These are phyloP conservation scores for Plasmodium berghei DNA, from an alignment of 169 alveolate species.

Conservation along the genomic window DNA sequence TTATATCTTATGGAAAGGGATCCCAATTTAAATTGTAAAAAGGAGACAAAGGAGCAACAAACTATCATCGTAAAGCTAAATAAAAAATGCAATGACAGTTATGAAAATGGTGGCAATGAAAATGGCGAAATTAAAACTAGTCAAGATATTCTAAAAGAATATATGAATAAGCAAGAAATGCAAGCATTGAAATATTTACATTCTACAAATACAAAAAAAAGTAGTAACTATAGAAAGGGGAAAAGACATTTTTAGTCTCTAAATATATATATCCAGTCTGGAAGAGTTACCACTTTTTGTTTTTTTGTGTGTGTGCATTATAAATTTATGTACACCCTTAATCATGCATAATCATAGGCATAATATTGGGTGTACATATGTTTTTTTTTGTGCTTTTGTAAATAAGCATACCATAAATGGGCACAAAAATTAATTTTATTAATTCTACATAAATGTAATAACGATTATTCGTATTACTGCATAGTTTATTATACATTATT, in stretches of 20 bases:
- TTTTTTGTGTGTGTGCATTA: background rate
- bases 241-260: conserved; percentile 3
- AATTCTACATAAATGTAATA: too few relatives aligned
- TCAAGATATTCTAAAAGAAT: background rate
- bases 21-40: background rate
- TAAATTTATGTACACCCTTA: too few relatives aligned
- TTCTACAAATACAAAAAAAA: background rate
- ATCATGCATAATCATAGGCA: too few relatives aligned
- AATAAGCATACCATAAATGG: too few relatives aligned
- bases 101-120: background rate
- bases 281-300: background rate
- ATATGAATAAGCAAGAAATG: conserved; percentile 16
- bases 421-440: too few relatives aligned
- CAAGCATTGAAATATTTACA: conserved; percentile 18
- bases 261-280: background rate
- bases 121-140: background rate
- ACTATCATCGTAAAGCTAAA: conserved; percentile 16
- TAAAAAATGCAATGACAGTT: background rate
- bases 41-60: background rate
- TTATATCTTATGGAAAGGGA: conserved; percentile 14
- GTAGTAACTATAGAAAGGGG: background rate
- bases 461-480: too few relatives aligned
- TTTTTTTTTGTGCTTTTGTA: too few relatives aligned
- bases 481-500: too few relatives aligned
- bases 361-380: too few relatives aligned